Conservation (phyloP, 352 stramenopile genomes). For the Phytophthora cryptogea region DNA sequence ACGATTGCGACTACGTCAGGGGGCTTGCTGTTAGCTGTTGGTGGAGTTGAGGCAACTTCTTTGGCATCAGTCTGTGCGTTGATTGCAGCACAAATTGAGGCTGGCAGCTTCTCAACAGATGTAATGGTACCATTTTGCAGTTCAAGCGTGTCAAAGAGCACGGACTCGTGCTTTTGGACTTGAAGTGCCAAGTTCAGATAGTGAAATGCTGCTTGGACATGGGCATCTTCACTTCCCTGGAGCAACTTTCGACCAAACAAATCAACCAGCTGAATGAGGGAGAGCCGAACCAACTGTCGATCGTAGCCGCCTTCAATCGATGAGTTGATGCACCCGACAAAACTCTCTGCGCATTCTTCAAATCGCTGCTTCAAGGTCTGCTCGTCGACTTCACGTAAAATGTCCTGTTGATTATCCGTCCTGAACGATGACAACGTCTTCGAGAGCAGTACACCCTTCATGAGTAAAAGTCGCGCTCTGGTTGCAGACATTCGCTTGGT, state of each 20-base stretch:
- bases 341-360: conserved; percentile 27
- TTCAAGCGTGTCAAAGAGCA: conserved; percentile 68
- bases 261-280: conserved; percentile 69
- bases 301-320: conserved; percentile 65
- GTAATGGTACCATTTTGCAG: conserved; percentile 52
- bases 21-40: conserved; percentile 11
- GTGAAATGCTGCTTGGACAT: conserved; percentile 75
- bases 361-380: conserved; percentile 14
- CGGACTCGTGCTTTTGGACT: conserved; percentile 44
- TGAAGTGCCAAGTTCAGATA: conserved; percentile 59
- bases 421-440: conserved; percentile 27
- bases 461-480: conserved; percentile 56
- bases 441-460: conserved; percentile 59
- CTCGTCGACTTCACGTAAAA: neutral
- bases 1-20: conserved; percentile 34
- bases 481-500: conserved; percentile 37
- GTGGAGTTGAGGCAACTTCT: conserved; percentile 3
- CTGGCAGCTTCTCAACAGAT: conserved; percentile 51
- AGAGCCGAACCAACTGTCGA: conserved; percentile 49
- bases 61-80: conserved; percentile 22
- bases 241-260: conserved; percentile 57
- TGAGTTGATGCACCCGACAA: conserved; percentile 37
- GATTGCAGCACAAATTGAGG: conserved; percentile 45
- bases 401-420: neutral
- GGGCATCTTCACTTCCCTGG: conserved; percentile 43